Evolutionary conservation across 257 asterid species (phyloP).

Genomic region (Linderniella brevidens): DNA sequence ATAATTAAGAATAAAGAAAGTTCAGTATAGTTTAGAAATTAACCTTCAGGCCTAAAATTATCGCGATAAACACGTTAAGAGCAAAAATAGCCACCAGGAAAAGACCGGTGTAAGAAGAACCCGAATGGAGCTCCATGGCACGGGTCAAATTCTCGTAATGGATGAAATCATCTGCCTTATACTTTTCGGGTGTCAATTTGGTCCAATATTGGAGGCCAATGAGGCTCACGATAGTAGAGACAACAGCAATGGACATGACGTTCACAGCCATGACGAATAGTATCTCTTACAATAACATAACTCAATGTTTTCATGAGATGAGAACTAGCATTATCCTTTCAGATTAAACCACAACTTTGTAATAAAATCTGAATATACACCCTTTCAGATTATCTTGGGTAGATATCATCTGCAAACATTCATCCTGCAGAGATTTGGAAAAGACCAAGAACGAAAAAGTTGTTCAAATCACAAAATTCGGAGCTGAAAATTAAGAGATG

Average conservation of each 20-base stretch:
- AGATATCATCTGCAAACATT: no score
- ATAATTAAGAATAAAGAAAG: not conserved
- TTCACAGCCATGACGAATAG: constrained; percentile 58
- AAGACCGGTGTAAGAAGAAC: constrained; percentile 54
- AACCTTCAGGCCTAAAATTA: constrained; percentile 69
- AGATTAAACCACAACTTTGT: constrained; percentile 1
- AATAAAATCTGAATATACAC: no score
- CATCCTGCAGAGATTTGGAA: no score
- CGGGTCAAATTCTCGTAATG: constrained; percentile 36
- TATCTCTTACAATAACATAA: constrained; percentile 18
- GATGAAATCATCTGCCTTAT: constrained; percentile 42
- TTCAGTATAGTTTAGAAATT: not conserved
- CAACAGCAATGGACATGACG: constrained; percentile 50
- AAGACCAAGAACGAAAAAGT: no score
- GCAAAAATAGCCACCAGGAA: constrained; percentile 56
- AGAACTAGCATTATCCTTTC: constrained; percentile 22
- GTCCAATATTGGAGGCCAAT: constrained; percentile 72
- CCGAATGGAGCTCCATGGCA: constrained; percentile 42
- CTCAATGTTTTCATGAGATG: constrained; percentile 41
- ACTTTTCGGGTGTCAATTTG: constrained; percentile 37
- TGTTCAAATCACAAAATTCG: no score
- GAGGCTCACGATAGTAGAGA: constrained; percentile 50
- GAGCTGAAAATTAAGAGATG: no score
- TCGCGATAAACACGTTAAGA: constrained; percentile 32
- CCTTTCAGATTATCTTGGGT: no score